Evolutionary conservation across 192 early-diverging fungal species (phyloP), one percentile per base, ranked within the genome.

Genomic region (Geranomyces variabilis): DNA sequence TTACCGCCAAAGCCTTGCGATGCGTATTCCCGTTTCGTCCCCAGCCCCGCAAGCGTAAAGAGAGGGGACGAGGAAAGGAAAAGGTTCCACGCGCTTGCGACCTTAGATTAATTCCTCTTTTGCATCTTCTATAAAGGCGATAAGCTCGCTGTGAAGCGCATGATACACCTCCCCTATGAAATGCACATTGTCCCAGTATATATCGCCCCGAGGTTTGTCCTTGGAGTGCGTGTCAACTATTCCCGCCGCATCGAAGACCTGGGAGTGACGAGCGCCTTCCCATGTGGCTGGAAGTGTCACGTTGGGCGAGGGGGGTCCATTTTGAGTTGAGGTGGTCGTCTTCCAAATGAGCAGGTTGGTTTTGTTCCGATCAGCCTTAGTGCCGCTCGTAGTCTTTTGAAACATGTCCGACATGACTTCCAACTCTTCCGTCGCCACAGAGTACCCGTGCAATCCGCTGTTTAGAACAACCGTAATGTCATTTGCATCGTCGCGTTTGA

Each of bases 381-480:
- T 10, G 56, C 24, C 56, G 56, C 12, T 57, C 10, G 10, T 24
- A 9, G 24, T 24, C 26, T 57, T 57, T 10, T 47, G 12, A 19
- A 47, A 47, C 19, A 47, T 19, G 46, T 47, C 19, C 26, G 24
- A 24, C 14, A 57, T 28, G 56, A 19, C 13, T 10, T 57, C 56
- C 9, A 57, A 57, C 14, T 10, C 9, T 14, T 14, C 56, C 19
- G 12, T 14, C 10, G 56, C 9, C 12, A 57, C 9, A 10, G 56
- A 24, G 9, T 21, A 12, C n/a, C n/a, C n/a, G 56, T 57, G 56
- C 9, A 57, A 24, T 57, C 56, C 56, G 24, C 14, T 24, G 24
- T 57, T 57, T 12, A 57, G 56, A 9, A 57, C 56, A 9, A 57
- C 9, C 19, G 56, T 57, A 24, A 57, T 47, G 46, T 47, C 19